A percentile compares a stretch with the other conserved stretches of the same genome.
phyloP scores from a whole-genome alignment of 2,329 filamentous ascomycete genomes.

The Grosmannia penicillata region DNA sequence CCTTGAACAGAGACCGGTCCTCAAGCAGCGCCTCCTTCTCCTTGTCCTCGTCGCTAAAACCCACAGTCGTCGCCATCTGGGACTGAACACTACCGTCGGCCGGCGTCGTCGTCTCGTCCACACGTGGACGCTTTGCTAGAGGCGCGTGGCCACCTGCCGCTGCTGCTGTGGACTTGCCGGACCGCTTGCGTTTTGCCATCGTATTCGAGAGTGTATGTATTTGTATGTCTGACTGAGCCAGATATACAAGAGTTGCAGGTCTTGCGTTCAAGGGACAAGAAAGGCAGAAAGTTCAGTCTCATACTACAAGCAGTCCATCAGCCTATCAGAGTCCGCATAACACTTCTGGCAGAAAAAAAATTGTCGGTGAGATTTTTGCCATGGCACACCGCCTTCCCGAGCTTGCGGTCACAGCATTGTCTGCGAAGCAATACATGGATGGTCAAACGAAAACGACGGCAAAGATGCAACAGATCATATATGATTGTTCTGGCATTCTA shows the following conservation, averaged over 20 bases:
- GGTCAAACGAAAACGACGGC: too few species aligned
- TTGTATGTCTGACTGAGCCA: neutral
- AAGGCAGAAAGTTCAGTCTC: neutral
- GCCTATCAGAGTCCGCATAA: neutral
- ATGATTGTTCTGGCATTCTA: neutral
- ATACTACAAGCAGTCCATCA: neutral
- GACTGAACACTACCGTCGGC: neutral
- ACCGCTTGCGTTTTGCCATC: slow-evolving; percentile 11
- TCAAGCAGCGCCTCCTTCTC: slow-evolving; percentile 7
- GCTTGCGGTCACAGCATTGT: neutral
- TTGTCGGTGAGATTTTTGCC: slow-evolving; percentile 1
- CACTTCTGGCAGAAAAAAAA: slow-evolving; percentile 3
- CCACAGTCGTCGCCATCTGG: too few species aligned
- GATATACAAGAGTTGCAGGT: neutral
- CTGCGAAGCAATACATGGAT: neutral
- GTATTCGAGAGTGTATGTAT: neutral
- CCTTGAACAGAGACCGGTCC: slow-evolving; percentile 33
- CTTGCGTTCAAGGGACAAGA: neutral
- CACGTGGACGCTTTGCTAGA: slow-evolving; percentile 7
- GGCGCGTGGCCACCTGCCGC: neutral
- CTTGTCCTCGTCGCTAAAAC: neutral
- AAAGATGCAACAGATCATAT: too few species aligned
- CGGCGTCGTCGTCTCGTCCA: neutral
- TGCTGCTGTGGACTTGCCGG: slow-evolving; percentile 1
- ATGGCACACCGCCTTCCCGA: neutral